A percentile compares a stretch with the other conserved stretches of the same genome.
phyloP scores from a whole-genome alignment of 257 asterid species.

The Lycium barbarum region DNA sequence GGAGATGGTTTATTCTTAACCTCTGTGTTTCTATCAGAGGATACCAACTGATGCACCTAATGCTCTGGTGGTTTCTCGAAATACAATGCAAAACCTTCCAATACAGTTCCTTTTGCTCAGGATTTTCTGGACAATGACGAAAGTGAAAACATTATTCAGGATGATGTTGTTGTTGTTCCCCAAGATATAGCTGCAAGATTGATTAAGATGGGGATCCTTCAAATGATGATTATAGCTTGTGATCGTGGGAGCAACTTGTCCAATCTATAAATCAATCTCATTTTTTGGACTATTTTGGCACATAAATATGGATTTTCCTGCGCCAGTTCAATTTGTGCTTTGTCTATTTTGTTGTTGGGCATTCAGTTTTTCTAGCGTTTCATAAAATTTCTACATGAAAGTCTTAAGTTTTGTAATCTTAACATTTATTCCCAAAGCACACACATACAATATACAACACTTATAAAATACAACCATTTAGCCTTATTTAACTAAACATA shows the following conservation, averaged over 20 bases:
- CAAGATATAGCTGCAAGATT: constrained; percentile 94
- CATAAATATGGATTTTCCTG: too few species aligned
- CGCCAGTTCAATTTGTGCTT: too few species aligned
- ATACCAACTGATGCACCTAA: constrained; percentile 64
- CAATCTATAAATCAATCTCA: background rate
- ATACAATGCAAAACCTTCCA: constrained; percentile 83
- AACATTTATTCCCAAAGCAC: background rate
- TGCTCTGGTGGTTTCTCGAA: constrained; percentile 99
- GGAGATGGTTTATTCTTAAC: background rate
- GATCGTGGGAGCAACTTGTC: constrained; percentile 1
- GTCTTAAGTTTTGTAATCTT: background rate
- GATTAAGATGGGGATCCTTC: constrained; percentile 86
- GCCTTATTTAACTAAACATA: background rate
- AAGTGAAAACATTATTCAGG: constrained; percentile 76
- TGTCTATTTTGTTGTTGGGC: too few species aligned
- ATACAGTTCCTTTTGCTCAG: too few species aligned
- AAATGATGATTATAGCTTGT: constrained; percentile 46
- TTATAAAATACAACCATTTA: background rate
- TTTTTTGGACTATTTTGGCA: too few species aligned
- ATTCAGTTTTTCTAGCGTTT: too few species aligned
- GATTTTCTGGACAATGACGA: constrained; percentile 53
- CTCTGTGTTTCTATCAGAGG: constrained; percentile 56
- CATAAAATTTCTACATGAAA: background rate
- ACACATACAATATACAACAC: background rate
- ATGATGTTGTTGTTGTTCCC: constrained; percentile 77